Conservation (phyloP, 164 flowering plant genomes). For the Warburgia ugandensis region DNA sequence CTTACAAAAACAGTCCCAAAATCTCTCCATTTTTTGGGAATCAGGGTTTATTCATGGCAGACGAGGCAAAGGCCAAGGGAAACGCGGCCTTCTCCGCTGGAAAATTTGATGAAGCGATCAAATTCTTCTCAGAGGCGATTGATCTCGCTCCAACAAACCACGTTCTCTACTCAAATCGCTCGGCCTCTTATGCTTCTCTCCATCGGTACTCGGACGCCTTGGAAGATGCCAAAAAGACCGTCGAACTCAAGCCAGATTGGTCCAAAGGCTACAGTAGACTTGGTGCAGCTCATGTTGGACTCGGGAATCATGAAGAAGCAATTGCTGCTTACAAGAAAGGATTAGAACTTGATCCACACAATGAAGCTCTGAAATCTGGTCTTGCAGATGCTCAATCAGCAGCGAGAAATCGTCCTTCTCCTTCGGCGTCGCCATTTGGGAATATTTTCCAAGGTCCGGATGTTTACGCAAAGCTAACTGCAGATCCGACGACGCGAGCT, state of each 20-base stretch:
- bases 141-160: constrained; percentile 72
- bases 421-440: constrained; percentile 43
- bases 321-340: constrained; percentile 67
- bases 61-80: constrained; percentile 96
- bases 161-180: constrained; percentile 95
- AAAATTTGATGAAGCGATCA: constrained; percentile 49
- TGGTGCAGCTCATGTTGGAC: constrained; percentile 77
- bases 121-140: constrained; percentile 80
- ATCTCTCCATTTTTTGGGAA: too few species aligned
- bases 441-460: constrained; percentile 76
- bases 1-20: too few species aligned
- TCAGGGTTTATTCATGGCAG: constrained; percentile 59
- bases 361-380: constrained; percentile 72
- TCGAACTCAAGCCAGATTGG: constrained; percentile 85
- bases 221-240: constrained; percentile 76
- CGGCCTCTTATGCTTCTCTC: constrained; percentile 91
- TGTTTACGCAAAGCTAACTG: constrained; percentile 85
- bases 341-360: constrained; percentile 73
- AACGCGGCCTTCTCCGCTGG: constrained; percentile 93
- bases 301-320: constrained; percentile 45
- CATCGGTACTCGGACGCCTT: constrained; percentile 56
- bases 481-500: constrained; percentile 61
- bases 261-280: constrained; percentile 86
- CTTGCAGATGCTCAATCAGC: constrained; percentile 66
- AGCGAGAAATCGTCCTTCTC: constrained; percentile 13